Evolutionary conservation across 2,329 filamentous ascomycete genomes (phyloP).

Genomic region (Lojkania enalia): DNA sequence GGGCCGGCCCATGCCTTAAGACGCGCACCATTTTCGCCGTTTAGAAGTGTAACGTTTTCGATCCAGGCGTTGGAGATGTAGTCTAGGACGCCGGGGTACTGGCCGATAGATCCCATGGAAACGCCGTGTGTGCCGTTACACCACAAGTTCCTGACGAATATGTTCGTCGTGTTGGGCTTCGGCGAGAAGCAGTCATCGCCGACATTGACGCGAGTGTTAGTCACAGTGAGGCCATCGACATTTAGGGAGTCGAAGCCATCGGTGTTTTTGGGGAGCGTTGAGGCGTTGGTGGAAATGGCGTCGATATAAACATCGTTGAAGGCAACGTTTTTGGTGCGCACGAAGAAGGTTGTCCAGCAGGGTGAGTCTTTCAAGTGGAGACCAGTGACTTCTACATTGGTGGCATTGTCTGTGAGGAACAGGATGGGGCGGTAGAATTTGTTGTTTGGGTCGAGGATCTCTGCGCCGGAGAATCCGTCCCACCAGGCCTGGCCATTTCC

Average conservation of each 20-base stretch:
- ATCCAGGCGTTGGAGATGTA: constrained; percentile 53
- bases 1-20: constrained; percentile 65
- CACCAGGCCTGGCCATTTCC: constrained; percentile 57
- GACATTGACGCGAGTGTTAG: constrained; percentile 42
- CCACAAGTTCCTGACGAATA: constrained; percentile 38
- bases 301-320: constrained; percentile 60
- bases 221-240: constrained; percentile 54
- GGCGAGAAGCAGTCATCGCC: constrained; percentile 39
- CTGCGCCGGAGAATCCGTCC: constrained; percentile 47
- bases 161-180: constrained; percentile 41
- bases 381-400: constrained; percentile 60
- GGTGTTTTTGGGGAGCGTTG: constrained; percentile 60
- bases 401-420: constrained; percentile 65
- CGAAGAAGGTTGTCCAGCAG: constrained; percentile 67
- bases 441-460: constrained; percentile 58
- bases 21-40: constrained; percentile 58
- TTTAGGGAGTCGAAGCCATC: constrained; percentile 66
- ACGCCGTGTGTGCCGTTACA: constrained; percentile 42
- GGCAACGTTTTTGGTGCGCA: constrained; percentile 59
- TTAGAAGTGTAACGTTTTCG: constrained; percentile 62
- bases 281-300: constrained; percentile 55
- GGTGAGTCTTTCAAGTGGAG: constrained; percentile 64
- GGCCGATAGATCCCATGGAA: constrained; percentile 37
- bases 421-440: constrained; percentile 62
- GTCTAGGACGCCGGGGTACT: constrained; percentile 36